phyloP scores from a whole-genome alignment of 2,329 filamentous ascomycete species.

The Fusarium sp. region DNA sequence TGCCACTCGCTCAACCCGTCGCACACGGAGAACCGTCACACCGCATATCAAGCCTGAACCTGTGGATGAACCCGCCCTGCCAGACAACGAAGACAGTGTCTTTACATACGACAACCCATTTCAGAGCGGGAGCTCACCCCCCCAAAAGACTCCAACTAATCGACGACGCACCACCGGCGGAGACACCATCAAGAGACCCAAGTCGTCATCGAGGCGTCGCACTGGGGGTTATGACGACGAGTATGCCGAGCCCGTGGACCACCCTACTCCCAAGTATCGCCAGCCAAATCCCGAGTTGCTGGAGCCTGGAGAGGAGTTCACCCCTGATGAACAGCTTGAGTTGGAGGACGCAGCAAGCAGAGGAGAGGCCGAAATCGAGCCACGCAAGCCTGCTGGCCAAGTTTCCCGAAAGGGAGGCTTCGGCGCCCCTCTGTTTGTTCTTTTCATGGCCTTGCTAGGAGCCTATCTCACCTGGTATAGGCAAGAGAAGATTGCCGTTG shows the following conservation, averaged over 20 bases:
- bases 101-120: slow-evolving; percentile 96
- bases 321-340: slow-evolving; percentile 89
- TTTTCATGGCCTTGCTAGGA: slow-evolving; percentile 79
- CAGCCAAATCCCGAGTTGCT: slow-evolving; percentile 58
- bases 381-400: slow-evolving; percentile 58
- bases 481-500: slow-evolving; percentile 95
- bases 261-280: slow-evolving; percentile 43
- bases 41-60: slow-evolving; percentile 71
- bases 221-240: slow-evolving; percentile 55
- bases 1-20: slow-evolving; percentile 62
- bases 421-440: slow-evolving; percentile 78
- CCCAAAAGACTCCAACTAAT: slow-evolving; percentile 63
- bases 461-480: slow-evolving; percentile 88
- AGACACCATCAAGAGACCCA: slow-evolving; percentile 60
- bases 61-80: slow-evolving; percentile 52
- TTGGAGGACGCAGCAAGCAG: slow-evolving; percentile 77
- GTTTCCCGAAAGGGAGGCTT: slow-evolving; percentile 62
- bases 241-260: slow-evolving; percentile 55
- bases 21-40: slow-evolving; percentile 66
- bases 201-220: slow-evolving; percentile 61
- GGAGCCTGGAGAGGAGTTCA: slow-evolving; percentile 91
- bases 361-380: slow-evolving; percentile 64
- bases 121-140: slow-evolving; percentile 83
- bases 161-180: slow-evolving; percentile 66
- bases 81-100: slow-evolving; percentile 69